Conservation (phyloP, 2,329 filamentous ascomycete genomes). For the Cladosporium sp. region DNA sequence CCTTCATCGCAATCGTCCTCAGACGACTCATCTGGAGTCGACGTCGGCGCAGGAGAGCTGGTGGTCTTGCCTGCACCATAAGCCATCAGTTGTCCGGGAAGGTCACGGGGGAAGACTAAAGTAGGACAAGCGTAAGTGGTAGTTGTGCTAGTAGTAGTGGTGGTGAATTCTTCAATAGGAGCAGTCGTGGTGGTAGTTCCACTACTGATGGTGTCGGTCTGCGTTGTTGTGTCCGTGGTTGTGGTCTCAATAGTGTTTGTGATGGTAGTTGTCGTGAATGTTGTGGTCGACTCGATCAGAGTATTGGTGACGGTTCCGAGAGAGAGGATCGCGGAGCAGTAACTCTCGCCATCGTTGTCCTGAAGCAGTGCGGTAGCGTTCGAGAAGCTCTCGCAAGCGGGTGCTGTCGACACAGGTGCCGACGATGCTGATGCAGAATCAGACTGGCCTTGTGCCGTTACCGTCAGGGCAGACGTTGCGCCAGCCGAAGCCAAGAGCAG, state of each 20-base stretch:
- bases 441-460: not conserved
- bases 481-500: not conserved
- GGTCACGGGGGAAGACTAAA: not conserved
- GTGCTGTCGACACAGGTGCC: not conserved
- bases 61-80: not conserved
- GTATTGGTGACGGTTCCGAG: not conserved
- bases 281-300: not conserved
- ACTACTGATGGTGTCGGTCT: not conserved
- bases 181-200: not conserved
- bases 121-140: not conserved
- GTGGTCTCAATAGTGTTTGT: not conserved
- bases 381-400: not conserved
- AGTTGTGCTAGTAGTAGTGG: not conserved
- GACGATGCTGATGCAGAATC: too few species aligned
- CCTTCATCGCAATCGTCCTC: not conserved
- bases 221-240: not conserved
- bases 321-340: not conserved
- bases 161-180: not conserved
- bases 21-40: not conserved
- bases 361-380: not conserved
- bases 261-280: not conserved
- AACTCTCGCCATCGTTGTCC: not conserved
- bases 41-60: not conserved
- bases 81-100: not conserved
- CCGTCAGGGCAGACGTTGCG: not conserved